Evolutionary conservation across 1,284 basidiomycete genomes (phyloP).

Genomic region (Schizopora paradoxa): DNA sequence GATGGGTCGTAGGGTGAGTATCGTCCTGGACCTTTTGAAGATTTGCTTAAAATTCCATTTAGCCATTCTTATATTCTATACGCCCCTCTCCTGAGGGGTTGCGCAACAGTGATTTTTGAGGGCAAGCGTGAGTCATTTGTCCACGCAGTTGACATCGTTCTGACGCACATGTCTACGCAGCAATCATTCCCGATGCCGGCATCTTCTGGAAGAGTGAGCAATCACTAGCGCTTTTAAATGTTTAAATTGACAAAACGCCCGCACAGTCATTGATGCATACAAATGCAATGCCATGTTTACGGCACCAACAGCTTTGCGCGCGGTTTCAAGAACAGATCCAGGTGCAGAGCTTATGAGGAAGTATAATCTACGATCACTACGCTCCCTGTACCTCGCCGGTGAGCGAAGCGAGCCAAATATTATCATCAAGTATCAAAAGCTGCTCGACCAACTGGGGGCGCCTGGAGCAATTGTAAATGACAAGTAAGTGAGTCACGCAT

Average conservation of each 20-base stretch:
- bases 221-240: not conserved
- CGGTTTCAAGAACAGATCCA: not conserved
- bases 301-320: slow-evolving; percentile 1
- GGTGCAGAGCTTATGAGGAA: not conserved
- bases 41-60: not conserved
- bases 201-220: slow-evolving; percentile 2
- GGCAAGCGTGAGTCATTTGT: not conserved
- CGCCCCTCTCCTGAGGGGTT: slow-evolving; percentile 1
- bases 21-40: no score
- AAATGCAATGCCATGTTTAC: not conserved
- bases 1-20: slow-evolving; percentile 3
- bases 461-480: slow-evolving; percentile 1
- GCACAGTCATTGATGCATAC: slow-evolving; percentile 1
- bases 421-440: slow-evolving; percentile 1
- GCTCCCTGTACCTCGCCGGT: not conserved
- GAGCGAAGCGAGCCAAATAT: slow-evolving; percentile 5
- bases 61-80: slow-evolving; percentile 6
- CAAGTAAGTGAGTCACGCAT: not conserved
- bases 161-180: not conserved
- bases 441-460: not conserved
- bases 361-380: not conserved
- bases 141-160: not conserved
- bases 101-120: slow-evolving; percentile 3
- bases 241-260: not conserved
- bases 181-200: slow-evolving; percentile 3